Evolutionary conservation across 1,139 yeast species (phyloP), one percentile per base, ranked within the genome.

Genomic region (Pneumocystis carinii): DNA sequence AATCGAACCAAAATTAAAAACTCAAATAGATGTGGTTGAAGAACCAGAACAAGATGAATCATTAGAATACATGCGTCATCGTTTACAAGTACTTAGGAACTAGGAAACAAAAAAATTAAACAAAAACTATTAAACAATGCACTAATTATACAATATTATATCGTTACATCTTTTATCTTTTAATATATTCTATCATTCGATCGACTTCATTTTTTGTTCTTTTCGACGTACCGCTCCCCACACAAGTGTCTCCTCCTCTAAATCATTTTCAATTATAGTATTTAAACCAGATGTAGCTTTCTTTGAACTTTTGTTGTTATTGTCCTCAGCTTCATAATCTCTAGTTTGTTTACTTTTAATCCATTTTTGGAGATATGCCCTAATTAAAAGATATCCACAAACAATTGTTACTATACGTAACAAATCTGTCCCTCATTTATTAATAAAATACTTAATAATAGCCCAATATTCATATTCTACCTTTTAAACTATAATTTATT

Each of bases 21-120:
- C 68, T 29, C 64, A 68, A 38, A 61, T 61, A 61, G 76, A 73
- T 24, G 75, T 74, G 27, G 76, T 73, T 17, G 78, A 73, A 61
- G 80, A 76, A 59, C 76, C 72, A 41, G 86, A 81, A 56, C 88
- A 83, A 59, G 90, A 84, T 63, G 94, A 87, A 67, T 85, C 81
- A 69, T 76, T 92, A 66, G 84, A 83, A 69, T 90, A 85, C 70
- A 92, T 92, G 97, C 80, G 96, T 68, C 92, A 90, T 71, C 77
- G 97, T 65, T 78, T 92, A 64, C 84, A 80, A 70, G 97, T 97
- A 0, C 76, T 92, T 66, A 97, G 90, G 73, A 87, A 84, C 35
- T 32, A 32, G 32, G n/a, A n/a, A n/a, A 32, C 7, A 32, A 32
- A 32, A 32, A 32, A 32, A 32, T 67, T 86, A 72, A 71, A 5